A percentile compares a stretch with the other conserved stretches of the same genome.
These are phyloP conservation scores for Rozella allomycis DNA, from an alignment of 371 early-diverging fungal species.

Conservation along the genomic window DNA sequence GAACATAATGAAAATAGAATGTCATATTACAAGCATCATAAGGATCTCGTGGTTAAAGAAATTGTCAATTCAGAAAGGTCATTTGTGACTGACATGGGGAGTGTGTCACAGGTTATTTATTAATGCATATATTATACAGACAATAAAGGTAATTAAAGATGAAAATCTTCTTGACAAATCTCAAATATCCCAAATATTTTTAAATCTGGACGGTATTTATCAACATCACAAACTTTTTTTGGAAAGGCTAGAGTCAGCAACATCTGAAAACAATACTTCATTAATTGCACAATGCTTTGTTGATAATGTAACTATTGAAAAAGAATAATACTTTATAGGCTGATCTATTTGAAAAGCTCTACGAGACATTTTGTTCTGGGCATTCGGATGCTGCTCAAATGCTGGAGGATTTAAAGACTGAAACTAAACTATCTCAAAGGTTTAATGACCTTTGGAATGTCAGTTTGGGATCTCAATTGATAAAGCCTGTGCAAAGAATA, in stretches of 20 bases:
- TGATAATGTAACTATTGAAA: neutral
- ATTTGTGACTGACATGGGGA: neutral
- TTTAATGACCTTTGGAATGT: neutral
- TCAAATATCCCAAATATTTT: too few species aligned
- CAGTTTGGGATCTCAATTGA: conserved; percentile 37
- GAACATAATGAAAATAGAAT: neutral
- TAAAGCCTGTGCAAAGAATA: conserved; percentile 68
- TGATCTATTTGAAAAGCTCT: neutral
- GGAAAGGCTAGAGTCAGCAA: too few species aligned
- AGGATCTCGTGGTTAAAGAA: neutral
- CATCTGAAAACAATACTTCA: too few species aligned
- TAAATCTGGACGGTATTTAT: too few species aligned
- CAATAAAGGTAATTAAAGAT: too few species aligned
- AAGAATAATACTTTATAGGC: neutral
- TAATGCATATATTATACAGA: too few species aligned
- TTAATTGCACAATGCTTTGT: neutral
- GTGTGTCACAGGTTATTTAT: neutral
- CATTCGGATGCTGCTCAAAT: neutral
- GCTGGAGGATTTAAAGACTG: neutral
- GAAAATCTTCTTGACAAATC: too few species aligned
- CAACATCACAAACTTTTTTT: too few species aligned
- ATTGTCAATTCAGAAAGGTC: neutral
- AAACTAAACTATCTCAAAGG: neutral
- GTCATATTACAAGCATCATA: neutral
- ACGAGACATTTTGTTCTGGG: neutral